Evolutionary conservation across 1,284 basidiomycete species (phyloP).

Genomic region (Xerocomus subilludens): DNA sequence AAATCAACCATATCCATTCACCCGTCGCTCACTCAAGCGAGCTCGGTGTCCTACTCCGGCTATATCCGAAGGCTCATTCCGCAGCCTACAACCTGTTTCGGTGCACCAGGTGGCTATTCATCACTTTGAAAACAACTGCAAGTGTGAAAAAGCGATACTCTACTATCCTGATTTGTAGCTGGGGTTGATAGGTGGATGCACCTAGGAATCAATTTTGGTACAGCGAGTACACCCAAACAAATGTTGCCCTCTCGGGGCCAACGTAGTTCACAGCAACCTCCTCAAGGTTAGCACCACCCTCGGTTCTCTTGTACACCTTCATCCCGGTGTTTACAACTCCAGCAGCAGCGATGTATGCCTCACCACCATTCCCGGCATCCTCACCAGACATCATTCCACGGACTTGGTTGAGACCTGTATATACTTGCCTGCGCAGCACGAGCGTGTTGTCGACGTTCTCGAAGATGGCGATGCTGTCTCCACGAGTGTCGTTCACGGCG

Average conservation of each 20-base stretch:
- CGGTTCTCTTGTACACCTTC: slow-evolving; percentile 64
- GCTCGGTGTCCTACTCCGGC: too few relatives aligned
- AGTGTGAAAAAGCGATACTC: too few relatives aligned
- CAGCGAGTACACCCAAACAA: too few relatives aligned
- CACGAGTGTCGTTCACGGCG: slow-evolving; percentile 60
- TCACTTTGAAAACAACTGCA: too few relatives aligned
- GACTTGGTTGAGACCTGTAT: slow-evolving; percentile 72
- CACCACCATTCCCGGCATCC: slow-evolving; percentile 56
- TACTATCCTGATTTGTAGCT: too few relatives aligned
- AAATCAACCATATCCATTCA: too few relatives aligned
- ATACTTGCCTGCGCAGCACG: slow-evolving; percentile 64
- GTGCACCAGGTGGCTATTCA: too few relatives aligned
- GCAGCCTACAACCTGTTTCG: too few relatives aligned
- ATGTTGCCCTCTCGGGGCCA: slow-evolving; percentile 64
- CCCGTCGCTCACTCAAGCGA: too few relatives aligned
- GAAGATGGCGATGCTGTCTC: slow-evolving; percentile 74
- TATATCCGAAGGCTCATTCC: too few relatives aligned
- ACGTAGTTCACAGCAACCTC: slow-evolving; percentile 65
- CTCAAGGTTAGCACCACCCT: slow-evolving; percentile 64
- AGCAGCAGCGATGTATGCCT: slow-evolving; percentile 67
- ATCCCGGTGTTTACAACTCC: slow-evolving; percentile 68
- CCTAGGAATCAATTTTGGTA: too few relatives aligned
- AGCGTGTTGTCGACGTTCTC: slow-evolving; percentile 60
- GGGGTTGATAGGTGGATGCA: too few relatives aligned
- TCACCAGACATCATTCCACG: slow-evolving; percentile 71